Evolutionary conservation across 2,329 filamentous ascomycete genomes (phyloP), one percentile per base, ranked within the genome.

Genomic region (Cryphonectria carpinicola): DNA sequence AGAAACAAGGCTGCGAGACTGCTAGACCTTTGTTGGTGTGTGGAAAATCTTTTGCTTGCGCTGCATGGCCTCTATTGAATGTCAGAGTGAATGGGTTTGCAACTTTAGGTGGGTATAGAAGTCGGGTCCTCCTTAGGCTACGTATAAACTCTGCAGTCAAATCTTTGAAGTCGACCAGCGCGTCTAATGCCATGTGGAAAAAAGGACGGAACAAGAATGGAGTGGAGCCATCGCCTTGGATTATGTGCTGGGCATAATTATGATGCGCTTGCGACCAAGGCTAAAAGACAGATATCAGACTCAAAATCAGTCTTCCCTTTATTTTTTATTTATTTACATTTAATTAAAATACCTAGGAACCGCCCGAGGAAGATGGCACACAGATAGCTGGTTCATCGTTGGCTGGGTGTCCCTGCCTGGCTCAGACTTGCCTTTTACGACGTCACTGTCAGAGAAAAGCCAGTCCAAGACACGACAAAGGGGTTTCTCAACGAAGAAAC

Each of bases 401-500:
- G 7, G 22, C 46, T 49, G 46, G 7, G 22, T 35, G 35, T 64
- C 32, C 19, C 43, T 35, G 22, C 70, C 58, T 75, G 76, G 79
- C 79, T 81, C 79, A 81, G 79, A 80, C 77, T 79, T 80, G 79
- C 78, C 79, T 81, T 80, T 80, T 76, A 70, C 75, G 74, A 76
- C 78, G 73, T 81, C 79, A 80, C 70, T 72, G 75, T 78, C 73
- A 70, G 69, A 73, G 75, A 75, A 72, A 72, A 72, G 74, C 75
- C 73, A 75, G 73, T 73, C 73, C 41, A 73, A 72, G 71, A 68
- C 69, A 67, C 71, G 66, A 66, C 68, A 72, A 76, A 81, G 86
- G 85, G 86, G 86, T 87, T 81, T 79, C 77, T 76, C 25, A 19
- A 62, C 17, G 17, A 77, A 80, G 82, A 87, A 89, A 89, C 85